phyloP scores from a whole-genome alignment of 164 flowering plant genomes.

The Santalum album region DNA sequence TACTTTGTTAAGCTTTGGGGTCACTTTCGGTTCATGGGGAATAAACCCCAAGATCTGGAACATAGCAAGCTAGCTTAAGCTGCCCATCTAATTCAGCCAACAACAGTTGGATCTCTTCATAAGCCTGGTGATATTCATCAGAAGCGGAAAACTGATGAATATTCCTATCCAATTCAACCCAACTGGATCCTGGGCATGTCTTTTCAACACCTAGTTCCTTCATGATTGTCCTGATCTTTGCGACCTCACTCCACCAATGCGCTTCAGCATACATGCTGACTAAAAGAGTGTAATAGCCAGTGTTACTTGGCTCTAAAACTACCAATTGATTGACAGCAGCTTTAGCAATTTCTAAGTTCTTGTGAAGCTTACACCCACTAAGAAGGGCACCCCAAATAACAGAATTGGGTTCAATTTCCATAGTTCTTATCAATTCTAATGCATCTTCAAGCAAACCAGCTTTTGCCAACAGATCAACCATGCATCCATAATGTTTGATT shows the following conservation, averaged over 20 bases:
- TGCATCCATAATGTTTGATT: conserved; percentile 73
- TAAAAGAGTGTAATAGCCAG: conserved; percentile 52
- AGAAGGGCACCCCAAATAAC: conserved; percentile 71
- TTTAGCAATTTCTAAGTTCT: conserved; percentile 53
- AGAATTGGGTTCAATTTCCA: conserved; percentile 55
- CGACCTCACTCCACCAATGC: conserved; percentile 59
- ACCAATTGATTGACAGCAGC: conserved; percentile 41
- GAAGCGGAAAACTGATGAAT: conserved; percentile 59
- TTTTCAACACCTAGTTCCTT: conserved; percentile 48
- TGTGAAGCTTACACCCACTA: conserved; percentile 62
- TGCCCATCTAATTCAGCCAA: conserved; percentile 43
- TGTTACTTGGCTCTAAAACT: conserved; percentile 57
- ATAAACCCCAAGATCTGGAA: conserved; percentile 13
- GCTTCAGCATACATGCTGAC: conserved; percentile 65
- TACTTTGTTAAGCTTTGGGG: too few relatives aligned
- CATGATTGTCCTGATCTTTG: conserved; percentile 38
- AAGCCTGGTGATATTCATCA: conserved; percentile 42
- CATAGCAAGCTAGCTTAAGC: conserved; percentile 26
- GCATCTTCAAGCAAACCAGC: conserved; percentile 67
- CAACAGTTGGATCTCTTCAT: conserved; percentile 31
- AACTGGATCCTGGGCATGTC: conserved; percentile 62
- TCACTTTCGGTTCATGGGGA: too few relatives aligned
- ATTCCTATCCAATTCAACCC: conserved; percentile 51
- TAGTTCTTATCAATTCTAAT: conserved; percentile 36
- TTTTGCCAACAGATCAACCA: conserved; percentile 68